Evolutionary conservation across 139 green algal genomes (phyloP).

Genomic region (Volvox africanus): DNA sequence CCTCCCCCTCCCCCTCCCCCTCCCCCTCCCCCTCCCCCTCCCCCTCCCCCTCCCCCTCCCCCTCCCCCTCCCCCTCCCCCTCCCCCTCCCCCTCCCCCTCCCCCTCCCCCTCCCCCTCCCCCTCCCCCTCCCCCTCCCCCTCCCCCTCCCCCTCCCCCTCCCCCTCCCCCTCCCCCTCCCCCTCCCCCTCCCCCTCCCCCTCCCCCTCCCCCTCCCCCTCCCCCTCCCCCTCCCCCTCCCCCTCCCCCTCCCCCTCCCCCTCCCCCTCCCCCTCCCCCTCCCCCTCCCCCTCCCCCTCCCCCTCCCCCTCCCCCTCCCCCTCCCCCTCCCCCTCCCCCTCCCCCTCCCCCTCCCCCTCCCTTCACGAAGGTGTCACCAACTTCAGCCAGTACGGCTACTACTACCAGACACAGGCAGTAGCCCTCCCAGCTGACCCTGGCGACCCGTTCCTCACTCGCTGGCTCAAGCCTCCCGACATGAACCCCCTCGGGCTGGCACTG

Average conservation of each 20-base stretch:
- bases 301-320: not conserved
- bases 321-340: not conserved
- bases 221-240: not conserved
- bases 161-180: not conserved
- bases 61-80: not conserved
- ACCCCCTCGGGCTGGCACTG: conserved; percentile 39
- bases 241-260: not conserved
- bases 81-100: too few relatives aligned
- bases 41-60: not conserved
- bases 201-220: not conserved
- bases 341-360: not conserved
- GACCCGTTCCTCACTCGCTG: conserved; percentile 60
- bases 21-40: not conserved
- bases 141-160: not conserved
- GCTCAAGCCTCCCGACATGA: conserved; percentile 46
- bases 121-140: not conserved
- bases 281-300: not conserved
- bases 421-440: conserved; percentile 48
- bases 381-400: conserved; percentile 52
- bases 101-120: too few relatives aligned
- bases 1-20: not conserved
- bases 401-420: conserved; percentile 55
- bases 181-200: not conserved
- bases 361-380: conserved; percentile 36
- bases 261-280: not conserved